A percentile compares a stretch with the other conserved stretches of the same genome.
Conservation (phyloP, 306 rosid genomes). For the Morella rubra region DNA sequence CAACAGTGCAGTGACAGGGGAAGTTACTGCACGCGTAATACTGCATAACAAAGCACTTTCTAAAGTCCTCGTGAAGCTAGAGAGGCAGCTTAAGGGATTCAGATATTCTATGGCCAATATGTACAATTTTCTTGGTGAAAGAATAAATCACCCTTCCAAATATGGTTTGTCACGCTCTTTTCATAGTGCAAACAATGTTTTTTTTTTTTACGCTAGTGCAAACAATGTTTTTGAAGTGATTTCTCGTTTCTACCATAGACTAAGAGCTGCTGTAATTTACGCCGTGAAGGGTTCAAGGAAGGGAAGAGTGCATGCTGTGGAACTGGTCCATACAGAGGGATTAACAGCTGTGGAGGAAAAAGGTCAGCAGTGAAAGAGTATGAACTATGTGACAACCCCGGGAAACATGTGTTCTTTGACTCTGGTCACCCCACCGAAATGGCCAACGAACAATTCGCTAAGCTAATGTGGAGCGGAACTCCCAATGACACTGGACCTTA, state of each 20-base stretch:
- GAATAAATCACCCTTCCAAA: slow-evolving; percentile 29
- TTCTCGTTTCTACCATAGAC: too few species aligned
- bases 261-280: too few species aligned
- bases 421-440: slow-evolving; percentile 29
- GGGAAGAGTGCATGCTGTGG: slow-evolving; percentile 40
- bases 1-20: too few species aligned
- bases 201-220: neutral
- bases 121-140: slow-evolving; percentile 2
- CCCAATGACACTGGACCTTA: slow-evolving; percentile 20
- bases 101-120: slow-evolving; percentile 22
- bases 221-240: neutral
- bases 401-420: slow-evolving; percentile 40
- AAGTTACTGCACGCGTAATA: too few species aligned
- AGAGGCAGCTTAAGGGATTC: slow-evolving; percentile 21
- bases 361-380: slow-evolving; percentile 18
- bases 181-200: neutral
- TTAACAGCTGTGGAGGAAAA: slow-evolving; percentile 35
- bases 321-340: slow-evolving; percentile 32
- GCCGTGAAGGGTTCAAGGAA: slow-evolving; percentile 34
- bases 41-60: slow-evolving; percentile 1
- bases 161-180: slow-evolving; percentile 26
- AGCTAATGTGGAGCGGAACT: slow-evolving; percentile 32
- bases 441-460: slow-evolving; percentile 29
- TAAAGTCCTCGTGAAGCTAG: neutral
- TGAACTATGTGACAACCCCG: slow-evolving; percentile 29